phyloP scores from a whole-genome alignment of 257 asterid genomes.

The Ballota nigra region DNA sequence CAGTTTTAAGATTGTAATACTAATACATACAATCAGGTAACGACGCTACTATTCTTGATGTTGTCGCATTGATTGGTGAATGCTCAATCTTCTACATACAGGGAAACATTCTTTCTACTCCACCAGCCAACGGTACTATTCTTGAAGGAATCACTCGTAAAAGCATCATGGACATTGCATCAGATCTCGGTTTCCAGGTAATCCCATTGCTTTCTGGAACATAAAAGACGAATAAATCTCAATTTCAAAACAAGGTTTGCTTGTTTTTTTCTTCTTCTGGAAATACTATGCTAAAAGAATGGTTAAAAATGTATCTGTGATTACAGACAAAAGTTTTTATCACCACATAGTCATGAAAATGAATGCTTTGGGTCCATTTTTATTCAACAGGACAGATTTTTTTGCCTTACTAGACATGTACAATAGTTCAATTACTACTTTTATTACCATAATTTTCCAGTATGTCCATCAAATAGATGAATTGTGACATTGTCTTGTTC shows the following conservation, averaged over 20 bases:
- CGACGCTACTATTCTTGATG: background rate
- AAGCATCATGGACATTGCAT: slow-evolving; percentile 75
- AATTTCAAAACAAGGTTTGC: too few species aligned
- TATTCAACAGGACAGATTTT: background rate
- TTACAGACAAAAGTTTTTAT: too few species aligned
- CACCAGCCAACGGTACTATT: slow-evolving; percentile 55
- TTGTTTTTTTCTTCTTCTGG: too few species aligned
- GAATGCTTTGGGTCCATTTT: too few species aligned
- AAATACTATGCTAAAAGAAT: too few species aligned
- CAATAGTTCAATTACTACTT: background rate
- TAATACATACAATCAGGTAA: too few species aligned
- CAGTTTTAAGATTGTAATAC: background rate
- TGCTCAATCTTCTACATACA: background rate
- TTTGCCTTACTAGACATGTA: background rate
- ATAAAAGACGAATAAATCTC: too few species aligned
- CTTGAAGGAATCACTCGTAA: slow-evolving; percentile 79
- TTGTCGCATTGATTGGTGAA: background rate
- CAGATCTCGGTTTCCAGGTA: slow-evolving; percentile 58
- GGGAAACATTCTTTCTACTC: slow-evolving; percentile 66
- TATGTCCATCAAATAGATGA: too few species aligned
- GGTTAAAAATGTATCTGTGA: too few species aligned
- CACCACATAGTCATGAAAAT: too few species aligned
- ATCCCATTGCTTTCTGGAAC: background rate
- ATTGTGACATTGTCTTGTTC: background rate
- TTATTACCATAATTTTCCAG: background rate